These are phyloP conservation scores for Aspergillus sp. DNA, from an alignment of 2,329 filamentous ascomycete species.

Conservation along the genomic window DNA sequence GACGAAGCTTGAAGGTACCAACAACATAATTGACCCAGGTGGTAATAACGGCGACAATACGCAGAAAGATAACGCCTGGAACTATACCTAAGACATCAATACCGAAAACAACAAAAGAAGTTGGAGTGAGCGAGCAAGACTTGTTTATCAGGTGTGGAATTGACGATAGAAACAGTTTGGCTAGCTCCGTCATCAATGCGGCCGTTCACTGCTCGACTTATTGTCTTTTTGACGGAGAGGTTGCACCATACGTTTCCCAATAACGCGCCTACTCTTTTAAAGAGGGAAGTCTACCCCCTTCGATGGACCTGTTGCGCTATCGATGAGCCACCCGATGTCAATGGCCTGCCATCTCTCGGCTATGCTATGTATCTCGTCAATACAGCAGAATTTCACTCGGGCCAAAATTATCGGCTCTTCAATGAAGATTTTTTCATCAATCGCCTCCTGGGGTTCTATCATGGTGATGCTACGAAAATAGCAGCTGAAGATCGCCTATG, in stretches of 20 bases:
- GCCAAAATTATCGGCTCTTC: constrained; percentile 31
- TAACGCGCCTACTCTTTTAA: constrained; percentile 14
- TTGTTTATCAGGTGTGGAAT: neutral
- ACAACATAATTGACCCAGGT: too few relatives aligned
- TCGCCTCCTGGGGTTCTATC: constrained; percentile 22
- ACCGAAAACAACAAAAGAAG: constrained; percentile 12
- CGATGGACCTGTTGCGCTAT: constrained; percentile 7
- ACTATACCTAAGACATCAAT: neutral
- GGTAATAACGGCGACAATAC: too few relatives aligned
- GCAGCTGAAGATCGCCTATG: constrained; percentile 17
- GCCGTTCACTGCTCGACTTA: constrained; percentile 19
- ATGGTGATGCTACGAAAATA: constrained; percentile 10
- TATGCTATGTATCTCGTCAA: constrained; percentile 18
- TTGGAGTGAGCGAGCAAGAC: constrained; percentile 32
- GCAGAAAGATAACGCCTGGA: too few relatives aligned
- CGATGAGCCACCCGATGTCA: constrained; percentile 23
- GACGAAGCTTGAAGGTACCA: too few relatives aligned
- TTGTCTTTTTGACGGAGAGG: constrained; percentile 15
- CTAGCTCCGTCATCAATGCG: constrained; percentile 16
- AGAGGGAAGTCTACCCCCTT: constrained; percentile 24
- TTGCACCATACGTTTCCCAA: constrained; percentile 23
- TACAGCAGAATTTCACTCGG: constrained; percentile 34
- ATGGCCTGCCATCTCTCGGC: constrained; percentile 26
- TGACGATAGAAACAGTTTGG: constrained; percentile 10
- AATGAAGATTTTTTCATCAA: constrained; percentile 25